phyloP scores from a whole-genome alignment of 306 rosid genomes.

The Vigna trinervia region DNA sequence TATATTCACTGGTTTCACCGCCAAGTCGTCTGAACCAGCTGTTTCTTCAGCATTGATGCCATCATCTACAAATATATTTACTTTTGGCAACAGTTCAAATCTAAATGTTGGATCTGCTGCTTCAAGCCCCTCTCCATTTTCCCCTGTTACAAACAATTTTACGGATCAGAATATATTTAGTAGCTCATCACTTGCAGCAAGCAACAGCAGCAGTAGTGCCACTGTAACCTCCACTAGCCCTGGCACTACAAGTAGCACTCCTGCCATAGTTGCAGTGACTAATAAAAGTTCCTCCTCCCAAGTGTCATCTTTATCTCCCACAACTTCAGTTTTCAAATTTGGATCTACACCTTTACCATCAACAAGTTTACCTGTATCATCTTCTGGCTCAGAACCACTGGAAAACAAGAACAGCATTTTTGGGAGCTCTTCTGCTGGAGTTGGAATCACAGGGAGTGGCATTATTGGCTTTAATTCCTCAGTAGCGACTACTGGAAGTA shows the following conservation, averaged over 20 bases:
- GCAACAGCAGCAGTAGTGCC: slow-evolving; percentile 29
- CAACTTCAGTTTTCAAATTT: slow-evolving; percentile 57
- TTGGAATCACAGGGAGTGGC: slow-evolving; percentile 55
- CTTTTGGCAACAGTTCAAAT: slow-evolving; percentile 49
- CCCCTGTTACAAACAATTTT: slow-evolving; percentile 44
- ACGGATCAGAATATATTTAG: slow-evolving; percentile 55
- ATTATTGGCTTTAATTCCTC: slow-evolving; percentile 63
- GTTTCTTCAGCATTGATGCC: slow-evolving; percentile 53
- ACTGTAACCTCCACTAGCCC: slow-evolving; percentile 35
- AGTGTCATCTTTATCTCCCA: slow-evolving; percentile 49
- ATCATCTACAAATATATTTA: slow-evolving; percentile 45
- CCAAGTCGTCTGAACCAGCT: slow-evolving; percentile 51
- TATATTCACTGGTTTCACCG: slow-evolving; percentile 47
- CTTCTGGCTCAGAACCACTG: slow-evolving; percentile 47
- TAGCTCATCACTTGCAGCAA: slow-evolving; percentile 46
- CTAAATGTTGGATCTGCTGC: slow-evolving; percentile 56
- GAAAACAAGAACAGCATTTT: slow-evolving; percentile 50
- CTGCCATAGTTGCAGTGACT: slow-evolving; percentile 42
- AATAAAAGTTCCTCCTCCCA: slow-evolving; percentile 45
- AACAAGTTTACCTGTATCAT: slow-evolving; percentile 47
- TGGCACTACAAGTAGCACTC: slow-evolving; percentile 41
- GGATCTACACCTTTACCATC: slow-evolving; percentile 48
- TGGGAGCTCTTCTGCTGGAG: slow-evolving; percentile 48
- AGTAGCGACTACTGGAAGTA: slow-evolving; percentile 53
- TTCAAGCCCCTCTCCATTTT: slow-evolving; percentile 46